A percentile compares a stretch with the other conserved stretches of the same genome.
These are phyloP conservation scores for Populus hybrid DNA, from an alignment of 441 rosid species.

Conservation along the genomic window DNA sequence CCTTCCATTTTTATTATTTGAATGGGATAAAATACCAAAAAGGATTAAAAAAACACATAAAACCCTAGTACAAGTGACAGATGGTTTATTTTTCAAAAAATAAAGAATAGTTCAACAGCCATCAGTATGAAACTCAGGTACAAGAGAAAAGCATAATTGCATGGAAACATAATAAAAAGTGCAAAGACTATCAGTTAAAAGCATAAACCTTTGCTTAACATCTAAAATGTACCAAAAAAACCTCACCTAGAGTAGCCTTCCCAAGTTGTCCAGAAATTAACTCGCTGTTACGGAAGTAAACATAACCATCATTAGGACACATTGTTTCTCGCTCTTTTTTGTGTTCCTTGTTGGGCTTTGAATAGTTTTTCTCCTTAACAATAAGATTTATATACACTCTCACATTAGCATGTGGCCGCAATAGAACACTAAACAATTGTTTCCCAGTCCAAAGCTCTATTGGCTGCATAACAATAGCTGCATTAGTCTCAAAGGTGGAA, in stretches of 20 bases:
- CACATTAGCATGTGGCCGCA: constrained; percentile 80
- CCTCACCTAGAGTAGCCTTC: constrained; percentile 90
- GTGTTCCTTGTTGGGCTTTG: constrained; percentile 44
- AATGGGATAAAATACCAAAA: neutral
- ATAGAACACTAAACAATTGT: constrained; percentile 75
- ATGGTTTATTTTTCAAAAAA: too few species aligned
- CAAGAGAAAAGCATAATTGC: too few species aligned
- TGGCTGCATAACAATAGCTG: constrained; percentile 57
- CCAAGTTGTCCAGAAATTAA: constrained; percentile 94
- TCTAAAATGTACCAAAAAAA: constrained; percentile 6
- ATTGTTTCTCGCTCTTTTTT: constrained; percentile 70
- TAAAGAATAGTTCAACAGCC: too few species aligned
- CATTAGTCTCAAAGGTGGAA: constrained; percentile 16
- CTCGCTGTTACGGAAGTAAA: constrained; percentile 92
- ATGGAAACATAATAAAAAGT: neutral
- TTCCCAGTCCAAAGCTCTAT: constrained; percentile 99
- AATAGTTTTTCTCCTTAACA: constrained; percentile 80
- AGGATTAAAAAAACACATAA: neutral
- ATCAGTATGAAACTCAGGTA: too few species aligned
- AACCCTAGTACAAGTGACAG: too few species aligned
- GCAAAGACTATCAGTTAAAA: neutral
- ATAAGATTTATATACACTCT: constrained; percentile 76
- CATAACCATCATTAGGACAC: constrained; percentile 95
- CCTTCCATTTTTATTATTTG: neutral
- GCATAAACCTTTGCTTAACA: neutral